These are phyloP conservation scores for Diutina pseudorugosa DNA, from an alignment of 1,139 yeast species.

Conservation along the genomic window DNA sequence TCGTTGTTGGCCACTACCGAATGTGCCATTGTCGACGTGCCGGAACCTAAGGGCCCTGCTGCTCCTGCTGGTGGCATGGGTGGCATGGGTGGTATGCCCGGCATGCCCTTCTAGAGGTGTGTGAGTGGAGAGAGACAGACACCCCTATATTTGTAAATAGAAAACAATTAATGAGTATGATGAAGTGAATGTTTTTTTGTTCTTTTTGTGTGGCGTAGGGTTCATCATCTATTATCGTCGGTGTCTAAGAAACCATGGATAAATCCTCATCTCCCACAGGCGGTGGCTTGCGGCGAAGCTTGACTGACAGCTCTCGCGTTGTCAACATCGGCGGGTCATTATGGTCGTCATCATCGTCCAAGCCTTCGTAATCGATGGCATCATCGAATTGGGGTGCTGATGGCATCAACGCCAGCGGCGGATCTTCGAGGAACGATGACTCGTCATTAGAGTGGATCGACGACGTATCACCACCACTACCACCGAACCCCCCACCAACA, in stretches of 20 bases:
- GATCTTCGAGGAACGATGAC: not conserved
- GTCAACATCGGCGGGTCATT: not conserved
- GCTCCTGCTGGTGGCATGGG: constrained; percentile 42
- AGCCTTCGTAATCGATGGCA: not conserved
- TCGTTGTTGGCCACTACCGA: constrained; percentile 96
- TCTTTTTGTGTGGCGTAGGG: no score
- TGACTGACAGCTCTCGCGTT: not conserved
- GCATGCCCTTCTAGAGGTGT: constrained; percentile 15
- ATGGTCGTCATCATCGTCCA: not conserved
- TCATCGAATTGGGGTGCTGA: not conserved
- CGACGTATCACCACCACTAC: not conserved
- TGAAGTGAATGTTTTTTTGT: not conserved
- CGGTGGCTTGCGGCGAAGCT: not conserved
- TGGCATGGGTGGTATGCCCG: constrained; percentile 22
- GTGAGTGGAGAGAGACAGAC: no score
- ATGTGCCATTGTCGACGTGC: constrained; percentile 97
- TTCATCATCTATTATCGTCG: not conserved
- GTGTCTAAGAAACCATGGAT: not conserved
- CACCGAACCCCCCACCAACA: not conserved
- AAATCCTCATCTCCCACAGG: not conserved
- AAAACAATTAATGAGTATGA: not conserved
- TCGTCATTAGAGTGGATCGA: not conserved
- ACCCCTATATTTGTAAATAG: constrained; percentile 5
- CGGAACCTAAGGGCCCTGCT: constrained; percentile 66
- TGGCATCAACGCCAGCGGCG: not conserved